Base-by-base conservation (phyloP, 495 filamentous ascomycete species). In the Poronia punctata region DNA sequence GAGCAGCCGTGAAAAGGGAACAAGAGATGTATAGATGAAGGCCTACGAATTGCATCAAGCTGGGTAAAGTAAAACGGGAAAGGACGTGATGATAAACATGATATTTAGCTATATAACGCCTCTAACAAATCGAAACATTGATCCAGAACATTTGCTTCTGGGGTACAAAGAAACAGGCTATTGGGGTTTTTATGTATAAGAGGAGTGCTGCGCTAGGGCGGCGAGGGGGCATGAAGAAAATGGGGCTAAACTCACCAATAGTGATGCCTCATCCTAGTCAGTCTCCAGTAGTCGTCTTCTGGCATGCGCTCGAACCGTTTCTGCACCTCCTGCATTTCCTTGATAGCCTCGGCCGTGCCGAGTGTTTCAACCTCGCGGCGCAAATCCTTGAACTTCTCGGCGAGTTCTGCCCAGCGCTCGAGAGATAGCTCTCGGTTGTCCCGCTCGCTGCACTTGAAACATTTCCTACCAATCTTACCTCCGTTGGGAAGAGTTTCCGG, bases 401-500 rank as follows among this genome's bases (percentile, higher is more conserved):
- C 35, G 8, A 38, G 34, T 3, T 19, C 7, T 4, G 27, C 16
- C 35, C 27, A 10, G 34, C 16, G 24, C 29, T 33, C 3, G 14
- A 45, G 9, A 8, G 35, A 46, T 11, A 5, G 7, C 0, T 39
- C 22, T 7, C 36, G n/a, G 9, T 10, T 18, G 16, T n/a, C 2
- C 22, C 7, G 11, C 14, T 38, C 21, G 8, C 24, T 11, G 19
- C 52, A 55, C 9, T 22, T 31, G 2, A 12, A 34, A 7, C 25
- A 30, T 12, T 33, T 23, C 3, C n/a, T 7, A 2, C 41, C 45
- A 3, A 52, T 47, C n/a, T 15, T 17, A 5, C 49, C 49, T 8
- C 40, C 41, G 1, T 38, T 17, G 0, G 36, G 1, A 0, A 58
- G 21, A 2, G 55, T 58, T 18, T 40, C 38, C 0, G 55, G 52